A percentile compares a stretch with the other conserved stretches of the same genome.
Conservation (phyloP, 768 basidiomycete genomes). For the Coprinopsis sp. region DNA sequence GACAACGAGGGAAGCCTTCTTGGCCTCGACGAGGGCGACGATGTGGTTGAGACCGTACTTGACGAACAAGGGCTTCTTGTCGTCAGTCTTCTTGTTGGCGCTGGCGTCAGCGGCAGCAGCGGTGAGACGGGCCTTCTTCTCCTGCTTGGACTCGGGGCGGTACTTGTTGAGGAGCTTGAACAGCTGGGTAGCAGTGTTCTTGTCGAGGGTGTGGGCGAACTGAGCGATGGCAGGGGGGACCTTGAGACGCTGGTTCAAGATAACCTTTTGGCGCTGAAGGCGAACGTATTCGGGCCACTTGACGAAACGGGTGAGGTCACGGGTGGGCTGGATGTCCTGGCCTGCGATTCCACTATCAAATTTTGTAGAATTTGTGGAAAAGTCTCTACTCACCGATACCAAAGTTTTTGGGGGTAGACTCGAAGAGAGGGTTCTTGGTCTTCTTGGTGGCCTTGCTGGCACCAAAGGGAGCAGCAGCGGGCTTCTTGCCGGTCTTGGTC, state of each 20-base stretch:
- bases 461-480: slow-evolving; percentile 79
- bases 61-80: slow-evolving; percentile 92
- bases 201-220: slow-evolving; percentile 96
- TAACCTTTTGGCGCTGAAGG: slow-evolving; percentile 97
- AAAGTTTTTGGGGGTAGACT: slow-evolving; percentile 86
- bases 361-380: not conserved
- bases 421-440: slow-evolving; percentile 96
- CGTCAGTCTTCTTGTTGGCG: slow-evolving; percentile 73
- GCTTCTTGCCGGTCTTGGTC: slow-evolving; percentile 75
- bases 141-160: slow-evolving; percentile 89
- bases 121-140: slow-evolving; percentile 93
- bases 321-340: slow-evolving; percentile 86
- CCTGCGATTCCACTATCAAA: slow-evolving; percentile 40
- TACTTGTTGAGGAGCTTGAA: slow-evolving; percentile 99
- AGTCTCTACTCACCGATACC: slow-evolving; percentile 83
- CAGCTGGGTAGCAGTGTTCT: slow-evolving; percentile 97
- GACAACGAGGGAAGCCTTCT: slow-evolving; percentile 58
- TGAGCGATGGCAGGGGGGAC: slow-evolving; percentile 98
- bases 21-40: slow-evolving; percentile 92
- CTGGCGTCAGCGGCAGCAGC: slow-evolving; percentile 73
- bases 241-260: slow-evolving; percentile 96
- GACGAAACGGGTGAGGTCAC: slow-evolving; percentile 94
- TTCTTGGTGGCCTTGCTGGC: slow-evolving; percentile 69
- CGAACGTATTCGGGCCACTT: slow-evolving; percentile 99
- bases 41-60: slow-evolving; percentile 98